Percentiles rank a stretch among this genome's conserved stretches.
phyloP scores from a whole-genome alignment of 1,139 yeast genomes.

The Barnettozyma hawaiiensis region DNA sequence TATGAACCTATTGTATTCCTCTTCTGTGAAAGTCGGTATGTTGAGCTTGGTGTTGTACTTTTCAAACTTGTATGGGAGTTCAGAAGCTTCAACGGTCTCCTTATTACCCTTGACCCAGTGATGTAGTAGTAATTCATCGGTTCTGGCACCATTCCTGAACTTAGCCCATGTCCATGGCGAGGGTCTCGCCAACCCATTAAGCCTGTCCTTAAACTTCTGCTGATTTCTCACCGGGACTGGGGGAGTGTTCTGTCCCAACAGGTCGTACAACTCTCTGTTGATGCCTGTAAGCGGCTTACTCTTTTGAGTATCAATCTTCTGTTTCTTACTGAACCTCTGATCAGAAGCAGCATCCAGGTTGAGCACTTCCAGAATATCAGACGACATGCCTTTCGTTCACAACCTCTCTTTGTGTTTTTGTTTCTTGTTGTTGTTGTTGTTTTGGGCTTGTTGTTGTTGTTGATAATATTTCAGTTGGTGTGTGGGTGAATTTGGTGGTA shows the following conservation, averaged over 20 bases:
- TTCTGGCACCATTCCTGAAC: constrained; percentile 52
- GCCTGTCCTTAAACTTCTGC: constrained; percentile 57
- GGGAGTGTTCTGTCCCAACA: constrained; percentile 90
- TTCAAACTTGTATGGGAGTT: constrained; percentile 63
- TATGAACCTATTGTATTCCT: constrained; percentile 55
- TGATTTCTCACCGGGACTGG: constrained; percentile 60
- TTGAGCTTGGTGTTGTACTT: constrained; percentile 67
- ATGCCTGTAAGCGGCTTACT: constrained; percentile 44
- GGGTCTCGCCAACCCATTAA: constrained; percentile 55
- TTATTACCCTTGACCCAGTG: constrained; percentile 89
- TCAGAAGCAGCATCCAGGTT: constrained; percentile 29
- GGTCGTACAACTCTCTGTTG: constrained; percentile 83
- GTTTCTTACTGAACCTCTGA: constrained; percentile 22
- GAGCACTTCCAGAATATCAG: constrained; percentile 74
- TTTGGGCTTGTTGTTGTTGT: background rate
- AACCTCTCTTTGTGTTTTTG: no score
- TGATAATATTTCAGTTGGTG: background rate
- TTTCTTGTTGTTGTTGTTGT: background rate
- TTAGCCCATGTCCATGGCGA: constrained; percentile 76
- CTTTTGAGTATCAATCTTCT: constrained; percentile 21
- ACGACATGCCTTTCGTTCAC: constrained; percentile 37
- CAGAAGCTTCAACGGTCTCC: constrained; percentile 36
- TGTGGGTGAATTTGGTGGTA: no score
- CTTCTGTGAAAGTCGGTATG: constrained; percentile 63
- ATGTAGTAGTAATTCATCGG: constrained; percentile 44